These are phyloP conservation scores for Lunularia cruciata DNA, from an alignment of 225 moss, liverwort and hornwort genomes.

Conservation along the genomic window DNA sequence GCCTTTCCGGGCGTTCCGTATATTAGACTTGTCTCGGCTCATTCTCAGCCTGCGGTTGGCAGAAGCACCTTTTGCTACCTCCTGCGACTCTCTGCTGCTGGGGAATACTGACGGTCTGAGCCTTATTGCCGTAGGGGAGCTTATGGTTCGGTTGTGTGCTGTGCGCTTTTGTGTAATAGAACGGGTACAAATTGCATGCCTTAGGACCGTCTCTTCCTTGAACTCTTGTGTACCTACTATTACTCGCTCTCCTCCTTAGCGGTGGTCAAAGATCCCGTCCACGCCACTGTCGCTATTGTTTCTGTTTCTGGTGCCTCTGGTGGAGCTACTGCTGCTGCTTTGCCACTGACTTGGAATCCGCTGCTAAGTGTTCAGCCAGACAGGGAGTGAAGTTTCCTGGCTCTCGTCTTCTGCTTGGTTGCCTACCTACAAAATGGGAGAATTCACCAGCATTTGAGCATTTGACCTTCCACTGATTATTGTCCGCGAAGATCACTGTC, in stretches of 20 bases:
- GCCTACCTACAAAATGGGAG: neutral
- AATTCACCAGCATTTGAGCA: neutral
- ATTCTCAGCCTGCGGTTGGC: neutral
- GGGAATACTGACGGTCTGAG: too few relatives aligned
- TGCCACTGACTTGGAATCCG: neutral
- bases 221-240: neutral
- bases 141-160: neutral
- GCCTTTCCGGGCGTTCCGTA: neutral
- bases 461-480: too few relatives aligned
- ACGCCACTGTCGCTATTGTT: conserved; percentile 7
- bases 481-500: too few relatives aligned
- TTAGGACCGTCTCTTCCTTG: neutral
- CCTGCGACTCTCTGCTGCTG: too few relatives aligned
- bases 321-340: too few relatives aligned
- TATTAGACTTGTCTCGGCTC: neutral
- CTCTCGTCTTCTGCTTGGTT: neutral
- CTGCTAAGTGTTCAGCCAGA: neutral
- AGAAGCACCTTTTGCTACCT: neutral
- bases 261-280: conserved; percentile 11
- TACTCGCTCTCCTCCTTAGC: neutral
- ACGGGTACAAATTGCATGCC: neutral
- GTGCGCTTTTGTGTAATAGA: too few relatives aligned
- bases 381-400: neutral
- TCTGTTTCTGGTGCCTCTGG: too few relatives aligned
- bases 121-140: neutral